Percentiles rank a stretch among this genome's conserved stretches.
These are phyloP conservation scores for Neltuma alba DNA, from an alignment of 306 rosid genomes.

Conservation along the genomic window DNA sequence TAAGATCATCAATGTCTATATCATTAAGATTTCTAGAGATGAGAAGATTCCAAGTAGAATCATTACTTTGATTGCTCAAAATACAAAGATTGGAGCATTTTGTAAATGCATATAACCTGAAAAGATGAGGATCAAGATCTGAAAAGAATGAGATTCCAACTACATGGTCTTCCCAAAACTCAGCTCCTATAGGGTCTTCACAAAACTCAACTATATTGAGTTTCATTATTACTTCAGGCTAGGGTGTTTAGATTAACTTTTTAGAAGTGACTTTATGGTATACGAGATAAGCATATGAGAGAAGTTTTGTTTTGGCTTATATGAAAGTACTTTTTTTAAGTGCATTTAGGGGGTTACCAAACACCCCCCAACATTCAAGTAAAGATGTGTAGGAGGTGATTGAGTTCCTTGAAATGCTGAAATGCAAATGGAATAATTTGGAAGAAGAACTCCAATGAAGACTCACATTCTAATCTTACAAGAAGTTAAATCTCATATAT, in stretches of 20 bases:
- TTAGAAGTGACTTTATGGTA: too few species aligned
- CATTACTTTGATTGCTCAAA: not conserved
- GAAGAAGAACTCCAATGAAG: not conserved
- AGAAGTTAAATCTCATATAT: not conserved
- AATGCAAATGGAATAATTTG: not conserved
- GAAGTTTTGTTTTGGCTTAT: too few species aligned
- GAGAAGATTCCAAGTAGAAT: not conserved
- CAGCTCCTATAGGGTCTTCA: too few species aligned
- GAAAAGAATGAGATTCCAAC: not conserved
- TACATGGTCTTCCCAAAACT: not conserved
- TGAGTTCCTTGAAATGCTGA: not conserved
- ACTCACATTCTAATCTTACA: not conserved
- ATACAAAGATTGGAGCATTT: not conserved
- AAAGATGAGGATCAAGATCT: not conserved
- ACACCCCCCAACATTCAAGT: not conserved
- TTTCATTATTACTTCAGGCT: not conserved
- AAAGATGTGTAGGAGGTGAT: not conserved
- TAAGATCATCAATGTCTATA: not conserved
- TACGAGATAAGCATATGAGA: too few species aligned
- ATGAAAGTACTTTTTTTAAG: too few species aligned
- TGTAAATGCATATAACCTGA: not conserved
- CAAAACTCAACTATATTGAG: not conserved
- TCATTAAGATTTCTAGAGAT: not conserved
- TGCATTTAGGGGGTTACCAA: too few species aligned
- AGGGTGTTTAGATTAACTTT: too few species aligned